Percentiles rank a stretch among this genome's conserved stretches.
These are phyloP conservation scores for Sclerotinia trifoliorum DNA, from an alignment of 2,329 filamentous ascomycete species.

Conservation along the genomic window DNA sequence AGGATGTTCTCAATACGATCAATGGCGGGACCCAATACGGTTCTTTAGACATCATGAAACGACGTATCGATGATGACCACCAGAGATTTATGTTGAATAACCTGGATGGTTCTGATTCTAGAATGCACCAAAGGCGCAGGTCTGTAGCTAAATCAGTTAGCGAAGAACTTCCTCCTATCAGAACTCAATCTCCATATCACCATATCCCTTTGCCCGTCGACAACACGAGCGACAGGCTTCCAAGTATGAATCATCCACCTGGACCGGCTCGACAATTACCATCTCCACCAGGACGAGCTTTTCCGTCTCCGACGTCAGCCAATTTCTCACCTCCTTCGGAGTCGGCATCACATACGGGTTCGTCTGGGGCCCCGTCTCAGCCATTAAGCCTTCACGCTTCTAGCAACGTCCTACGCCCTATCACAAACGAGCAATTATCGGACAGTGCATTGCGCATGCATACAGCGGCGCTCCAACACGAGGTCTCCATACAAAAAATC, in stretches of 20 bases:
- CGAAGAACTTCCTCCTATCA: slow-evolving; percentile 32
- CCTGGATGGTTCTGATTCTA: slow-evolving; percentile 27
- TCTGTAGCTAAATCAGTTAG: slow-evolving; percentile 25
- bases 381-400: slow-evolving; percentile 29
- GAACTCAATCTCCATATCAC: slow-evolving; percentile 31
- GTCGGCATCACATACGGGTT: slow-evolving; percentile 29
- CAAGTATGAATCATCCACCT: slow-evolving; percentile 38
- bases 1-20: slow-evolving; percentile 23
- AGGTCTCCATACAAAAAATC: slow-evolving; percentile 53
- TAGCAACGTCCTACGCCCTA: slow-evolving; percentile 31
- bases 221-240: slow-evolving; percentile 25
- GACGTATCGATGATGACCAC: slow-evolving; percentile 30
- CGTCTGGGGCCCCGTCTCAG: slow-evolving; percentile 27
- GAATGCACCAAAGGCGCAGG: slow-evolving; percentile 30
- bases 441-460: slow-evolving; percentile 37
- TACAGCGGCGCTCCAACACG: slow-evolving; percentile 48
- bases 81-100: slow-evolving; percentile 26
- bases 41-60: slow-evolving; percentile 34
- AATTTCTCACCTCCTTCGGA: slow-evolving; percentile 37
- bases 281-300: slow-evolving; percentile 38
- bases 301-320: slow-evolving; percentile 36
- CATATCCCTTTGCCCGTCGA: slow-evolving; percentile 23
- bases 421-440: slow-evolving; percentile 28
- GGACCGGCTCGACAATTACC: slow-evolving; percentile 36
- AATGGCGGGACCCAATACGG: slow-evolving; percentile 26